These are phyloP conservation scores for Lactifluus volemus DNA, from an alignment of 768 basidiomycete species.

Conservation along the genomic window DNA sequence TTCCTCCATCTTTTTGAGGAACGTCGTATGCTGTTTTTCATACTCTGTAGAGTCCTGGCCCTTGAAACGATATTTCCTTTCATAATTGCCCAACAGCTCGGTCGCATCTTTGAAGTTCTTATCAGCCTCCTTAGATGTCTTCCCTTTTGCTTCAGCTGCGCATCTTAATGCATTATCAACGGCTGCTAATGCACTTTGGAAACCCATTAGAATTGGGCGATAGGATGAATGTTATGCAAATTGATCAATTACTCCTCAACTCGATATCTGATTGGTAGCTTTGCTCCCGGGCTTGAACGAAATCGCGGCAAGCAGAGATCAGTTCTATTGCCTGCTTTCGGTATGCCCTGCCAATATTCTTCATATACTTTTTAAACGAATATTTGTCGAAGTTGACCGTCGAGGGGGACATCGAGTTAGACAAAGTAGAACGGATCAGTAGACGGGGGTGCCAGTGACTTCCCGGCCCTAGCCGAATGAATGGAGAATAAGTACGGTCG, in stretches of 20 bases:
- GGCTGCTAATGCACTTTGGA: neutral
- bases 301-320: conserved; percentile 1
- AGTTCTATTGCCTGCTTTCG: no score
- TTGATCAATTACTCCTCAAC: neutral
- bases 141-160: neutral
- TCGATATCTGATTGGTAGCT: no score
- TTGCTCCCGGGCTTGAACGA: neutral
- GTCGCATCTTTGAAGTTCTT: no score
- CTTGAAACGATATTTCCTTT: neutral
- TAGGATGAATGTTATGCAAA: no score
- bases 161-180: neutral
- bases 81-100: no score
- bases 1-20: neutral
- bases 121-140: no score
- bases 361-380: conserved; percentile 5
- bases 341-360: no score
- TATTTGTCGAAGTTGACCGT: neutral
- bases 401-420: neutral
- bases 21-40: no score
- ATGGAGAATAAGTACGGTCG: neutral
- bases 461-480: neutral
- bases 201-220: neutral
- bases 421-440: neutral
- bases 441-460: neutral
- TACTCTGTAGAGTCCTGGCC: no score